Conservation (phyloP, 164 flowering plant genomes). For the Berberis vulgaris region DNA sequence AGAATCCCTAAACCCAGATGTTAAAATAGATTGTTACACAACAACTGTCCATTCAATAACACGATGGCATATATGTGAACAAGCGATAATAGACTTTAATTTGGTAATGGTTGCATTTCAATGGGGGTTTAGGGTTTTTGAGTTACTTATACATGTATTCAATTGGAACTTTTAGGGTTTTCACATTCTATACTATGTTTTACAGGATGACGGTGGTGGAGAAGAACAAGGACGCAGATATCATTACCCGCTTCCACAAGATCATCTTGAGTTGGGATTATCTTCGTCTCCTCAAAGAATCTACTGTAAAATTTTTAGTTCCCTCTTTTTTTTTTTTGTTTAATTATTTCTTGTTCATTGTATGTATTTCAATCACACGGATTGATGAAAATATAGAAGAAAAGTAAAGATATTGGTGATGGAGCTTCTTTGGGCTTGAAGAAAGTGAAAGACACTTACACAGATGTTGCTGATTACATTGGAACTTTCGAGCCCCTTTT, state of each 20-base stretch:
- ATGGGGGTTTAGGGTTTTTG: too few relatives aligned
- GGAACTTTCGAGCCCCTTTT: slow-evolving; percentile 80
- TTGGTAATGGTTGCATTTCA: too few relatives aligned
- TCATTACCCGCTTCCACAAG: slow-evolving; percentile 46
- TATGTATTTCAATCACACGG: neutral
- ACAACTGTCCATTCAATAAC: too few relatives aligned
- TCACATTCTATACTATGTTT: too few relatives aligned
- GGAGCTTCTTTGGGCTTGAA: slow-evolving; percentile 28
- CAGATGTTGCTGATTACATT: slow-evolving; percentile 66
- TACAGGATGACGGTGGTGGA: slow-evolving; percentile 4
- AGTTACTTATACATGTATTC: too few relatives aligned
- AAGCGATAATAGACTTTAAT: too few relatives aligned
- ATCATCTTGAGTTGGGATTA: slow-evolving; percentile 86
- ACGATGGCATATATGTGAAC: too few relatives aligned
- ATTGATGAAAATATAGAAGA: slow-evolving; percentile 11
- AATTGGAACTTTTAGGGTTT: too few relatives aligned
- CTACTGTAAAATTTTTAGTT: slow-evolving; percentile 20
- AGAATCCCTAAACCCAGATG: too few relatives aligned
- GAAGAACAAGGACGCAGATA: slow-evolving; percentile 24
- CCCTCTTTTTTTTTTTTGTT: neutral
- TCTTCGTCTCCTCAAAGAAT: slow-evolving; percentile 39
- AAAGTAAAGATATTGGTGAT: slow-evolving; percentile 16
- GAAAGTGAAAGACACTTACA: slow-evolving; percentile 52
- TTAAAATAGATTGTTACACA: too few relatives aligned
- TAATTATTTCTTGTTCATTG: neutral